Conservation (phyloP, 192 early-diverging fungal genomes). For the Entomortierella lignicola region DNA sequence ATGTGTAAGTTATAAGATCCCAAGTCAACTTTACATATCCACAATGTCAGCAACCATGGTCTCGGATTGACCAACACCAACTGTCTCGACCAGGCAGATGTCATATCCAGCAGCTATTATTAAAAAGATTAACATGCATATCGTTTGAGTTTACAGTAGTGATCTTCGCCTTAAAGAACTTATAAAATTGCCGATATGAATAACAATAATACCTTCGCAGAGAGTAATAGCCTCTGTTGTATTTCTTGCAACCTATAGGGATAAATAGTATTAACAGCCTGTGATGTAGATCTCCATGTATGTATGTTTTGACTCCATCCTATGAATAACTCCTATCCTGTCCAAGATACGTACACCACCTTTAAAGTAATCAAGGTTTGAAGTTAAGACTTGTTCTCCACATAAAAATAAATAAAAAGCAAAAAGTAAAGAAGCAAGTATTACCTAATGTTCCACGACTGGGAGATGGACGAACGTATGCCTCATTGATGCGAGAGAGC, state of each 20-base stretch:
- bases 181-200: too few relatives aligned
- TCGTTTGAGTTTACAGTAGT: too few relatives aligned
- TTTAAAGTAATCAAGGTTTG: too few relatives aligned
- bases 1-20: too few relatives aligned
- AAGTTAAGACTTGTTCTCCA: too few relatives aligned
- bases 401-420: background rate
- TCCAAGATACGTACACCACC: too few relatives aligned
- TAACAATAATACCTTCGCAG: conserved; percentile 69
- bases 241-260: conserved; percentile 74
- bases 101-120: conserved; percentile 79
- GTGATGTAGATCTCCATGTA: too few relatives aligned
- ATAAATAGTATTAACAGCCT: background rate
- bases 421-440: background rate
- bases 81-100: conserved; percentile 84
- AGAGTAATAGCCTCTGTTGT: conserved; percentile 85
- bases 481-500: conserved; percentile 68
- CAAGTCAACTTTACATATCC: conserved; percentile 71
- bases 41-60: conserved; percentile 90
- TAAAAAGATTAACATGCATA: background rate
- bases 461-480: conserved; percentile 85
- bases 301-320: too few relatives aligned
- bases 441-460: conserved; percentile 78
- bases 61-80: conserved; percentile 90
- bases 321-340: too few relatives aligned
- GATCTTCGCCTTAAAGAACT: too few relatives aligned